phyloP scores from a whole-genome alignment of 176 grass and related monocot species.

The Eremochloa ophiuroides region DNA sequence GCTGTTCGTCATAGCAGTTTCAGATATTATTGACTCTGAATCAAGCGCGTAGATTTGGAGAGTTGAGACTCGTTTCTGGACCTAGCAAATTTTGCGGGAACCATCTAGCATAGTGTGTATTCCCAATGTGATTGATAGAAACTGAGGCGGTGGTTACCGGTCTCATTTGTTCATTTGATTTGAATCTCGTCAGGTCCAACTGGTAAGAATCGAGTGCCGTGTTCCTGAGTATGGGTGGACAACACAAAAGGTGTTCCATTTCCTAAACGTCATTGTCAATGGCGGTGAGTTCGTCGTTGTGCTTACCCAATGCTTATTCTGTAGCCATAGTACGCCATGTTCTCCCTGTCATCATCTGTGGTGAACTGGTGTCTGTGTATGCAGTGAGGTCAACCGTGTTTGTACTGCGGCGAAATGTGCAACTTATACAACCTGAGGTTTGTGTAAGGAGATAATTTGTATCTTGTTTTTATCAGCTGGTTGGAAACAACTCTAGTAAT shows the following conservation, averaged over 20 bases:
- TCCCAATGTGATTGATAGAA: background rate
- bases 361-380: background rate
- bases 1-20: too few species aligned
- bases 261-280: slow-evolving; percentile 93
- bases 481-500: background rate
- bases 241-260: slow-evolving; percentile 98
- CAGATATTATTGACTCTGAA: too few species aligned
- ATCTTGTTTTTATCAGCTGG: background rate
- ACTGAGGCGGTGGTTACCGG: background rate
- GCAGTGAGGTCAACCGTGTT: slow-evolving; percentile 80
- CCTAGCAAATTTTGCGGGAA: background rate
- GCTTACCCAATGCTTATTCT: background rate
- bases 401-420: slow-evolving; percentile 30
- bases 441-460: background rate
- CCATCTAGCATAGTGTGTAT: background rate
- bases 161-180: background rate
- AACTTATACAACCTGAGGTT: slow-evolving; percentile 36
- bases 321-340: too few species aligned
- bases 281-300: slow-evolving; percentile 46
- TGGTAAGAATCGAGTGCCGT: slow-evolving; percentile 94
- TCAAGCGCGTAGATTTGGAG: background rate
- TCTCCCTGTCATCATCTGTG: too few species aligned
- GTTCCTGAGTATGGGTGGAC: slow-evolving; percentile 98
- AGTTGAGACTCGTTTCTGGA: background rate
- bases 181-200: slow-evolving; percentile 58